These are phyloP conservation scores for Canna indica DNA, from an alignment of 176 grass and related monocot species.

Conservation along the genomic window DNA sequence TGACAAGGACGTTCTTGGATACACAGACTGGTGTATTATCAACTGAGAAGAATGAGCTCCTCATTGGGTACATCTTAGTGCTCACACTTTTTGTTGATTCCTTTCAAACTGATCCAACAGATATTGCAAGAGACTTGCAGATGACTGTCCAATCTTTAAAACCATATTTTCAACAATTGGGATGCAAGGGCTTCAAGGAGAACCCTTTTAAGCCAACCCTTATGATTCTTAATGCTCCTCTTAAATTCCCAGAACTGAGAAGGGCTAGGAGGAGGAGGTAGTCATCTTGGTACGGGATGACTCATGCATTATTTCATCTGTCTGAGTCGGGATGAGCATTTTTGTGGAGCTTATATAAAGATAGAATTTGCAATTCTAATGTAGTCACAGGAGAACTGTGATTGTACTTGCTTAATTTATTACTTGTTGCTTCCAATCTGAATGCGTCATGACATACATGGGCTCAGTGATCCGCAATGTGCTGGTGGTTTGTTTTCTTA, in stretches of 20 bases:
- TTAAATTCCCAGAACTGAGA: constrained; percentile 38
- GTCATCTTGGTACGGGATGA: neutral
- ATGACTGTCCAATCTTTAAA: constrained; percentile 45
- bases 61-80: constrained; percentile 80
- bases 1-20: constrained; percentile 49
- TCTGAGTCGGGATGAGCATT: neutral
- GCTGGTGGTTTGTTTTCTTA: too few species aligned
- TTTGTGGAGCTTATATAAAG: neutral
- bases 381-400: too few species aligned
- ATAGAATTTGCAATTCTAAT: neutral
- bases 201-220: constrained; percentile 5
- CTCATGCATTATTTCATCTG: neutral
- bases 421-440: neutral
- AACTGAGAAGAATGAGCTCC: constrained; percentile 59
- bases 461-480: too few species aligned
- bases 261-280: constrained; percentile 21
- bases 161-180: constrained; percentile 70
- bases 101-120: constrained; percentile 41
- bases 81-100: constrained; percentile 73
- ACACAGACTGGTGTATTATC: constrained; percentile 36
- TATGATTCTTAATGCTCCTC: constrained; percentile 54
- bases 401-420: too few species aligned
- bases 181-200: constrained; percentile 32
- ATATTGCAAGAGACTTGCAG: constrained; percentile 76
- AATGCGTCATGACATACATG: neutral